phyloP scores from a whole-genome alignment of 139 green algal species.

The Auxenochlorella pyrenoidosa region DNA sequence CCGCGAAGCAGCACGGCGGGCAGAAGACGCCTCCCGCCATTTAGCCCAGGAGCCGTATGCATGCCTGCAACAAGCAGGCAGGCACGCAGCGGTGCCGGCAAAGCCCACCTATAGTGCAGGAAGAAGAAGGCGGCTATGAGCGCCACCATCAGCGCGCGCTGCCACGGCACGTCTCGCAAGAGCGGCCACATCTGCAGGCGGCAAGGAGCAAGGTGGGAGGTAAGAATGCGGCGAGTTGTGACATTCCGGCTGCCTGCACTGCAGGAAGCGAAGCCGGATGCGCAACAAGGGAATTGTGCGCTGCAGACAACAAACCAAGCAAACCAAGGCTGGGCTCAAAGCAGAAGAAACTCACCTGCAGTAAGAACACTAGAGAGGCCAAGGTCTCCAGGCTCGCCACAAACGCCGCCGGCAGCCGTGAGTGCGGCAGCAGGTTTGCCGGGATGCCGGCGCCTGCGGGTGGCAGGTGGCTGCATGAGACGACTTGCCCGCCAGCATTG shows the following conservation, averaged over 20 bases:
- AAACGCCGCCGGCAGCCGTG: constrained; percentile 18
- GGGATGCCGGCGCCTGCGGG: constrained; percentile 39
- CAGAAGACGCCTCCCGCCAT: no score
- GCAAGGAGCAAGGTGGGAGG: background rate
- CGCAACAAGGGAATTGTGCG: no score
- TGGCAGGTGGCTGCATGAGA: background rate
- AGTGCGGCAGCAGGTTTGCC: constrained; percentile 33
- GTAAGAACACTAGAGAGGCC: constrained; percentile 4
- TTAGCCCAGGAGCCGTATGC: background rate
- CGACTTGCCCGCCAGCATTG: background rate
- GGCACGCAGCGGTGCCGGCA: background rate
- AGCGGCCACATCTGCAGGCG: background rate
- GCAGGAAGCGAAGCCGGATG: no score
- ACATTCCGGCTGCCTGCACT: no score
- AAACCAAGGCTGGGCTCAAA: no score
- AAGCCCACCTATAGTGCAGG: constrained; percentile 25
- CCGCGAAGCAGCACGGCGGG: no score
- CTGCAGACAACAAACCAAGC: no score
- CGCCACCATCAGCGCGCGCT: background rate
- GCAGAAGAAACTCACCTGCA: background rate
- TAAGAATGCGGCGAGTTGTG: no score
- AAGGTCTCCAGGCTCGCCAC: constrained; percentile 34
- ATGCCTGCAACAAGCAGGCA: no score
- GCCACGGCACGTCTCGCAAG: constrained; percentile 2
- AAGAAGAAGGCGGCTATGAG: background rate